Conservation (phyloP, 192 early-diverging fungal species). For the Mortierella hygrophila region DNA sequence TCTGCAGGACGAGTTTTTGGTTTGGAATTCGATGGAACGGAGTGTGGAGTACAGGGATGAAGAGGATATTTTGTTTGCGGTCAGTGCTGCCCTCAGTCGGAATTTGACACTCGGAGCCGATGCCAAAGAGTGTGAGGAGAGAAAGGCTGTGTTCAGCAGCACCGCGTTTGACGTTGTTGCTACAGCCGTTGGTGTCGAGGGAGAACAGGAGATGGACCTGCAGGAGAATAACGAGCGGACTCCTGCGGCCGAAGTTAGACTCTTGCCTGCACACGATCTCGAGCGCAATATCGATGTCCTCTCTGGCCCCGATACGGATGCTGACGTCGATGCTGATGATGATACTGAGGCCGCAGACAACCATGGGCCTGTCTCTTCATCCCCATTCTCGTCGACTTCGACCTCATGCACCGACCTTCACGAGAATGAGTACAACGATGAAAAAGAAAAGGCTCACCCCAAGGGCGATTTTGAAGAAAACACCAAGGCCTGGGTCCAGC, state of each 20-base stretch:
- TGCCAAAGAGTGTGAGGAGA: not conserved
- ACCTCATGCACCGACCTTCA: not conserved
- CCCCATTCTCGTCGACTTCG: not conserved
- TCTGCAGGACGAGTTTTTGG: not conserved
- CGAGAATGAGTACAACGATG: not conserved
- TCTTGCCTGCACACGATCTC: conserved; percentile 1
- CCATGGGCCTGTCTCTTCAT: not conserved
- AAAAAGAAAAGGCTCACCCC: not conserved
- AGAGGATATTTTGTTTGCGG: not conserved
- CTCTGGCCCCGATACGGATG: not conserved
- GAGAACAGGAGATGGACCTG: not conserved
- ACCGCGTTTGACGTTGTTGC: not conserved
- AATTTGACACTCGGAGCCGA: not conserved
- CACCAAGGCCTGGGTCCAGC: not conserved
- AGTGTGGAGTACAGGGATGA: not conserved
- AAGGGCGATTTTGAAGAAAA: not conserved
- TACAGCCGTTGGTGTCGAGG: not conserved
- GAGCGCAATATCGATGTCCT: not conserved
- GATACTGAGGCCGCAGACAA: not conserved
- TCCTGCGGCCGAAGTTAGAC: not conserved
- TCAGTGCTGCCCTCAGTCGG: not conserved
- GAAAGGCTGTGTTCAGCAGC: not conserved
- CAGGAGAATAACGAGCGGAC: not conserved
- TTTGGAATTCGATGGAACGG: not conserved
- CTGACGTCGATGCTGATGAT: not conserved